These are phyloP conservation scores for Trichosporon faecale DNA, from an alignment of 1,284 basidiomycete genomes.

Conservation along the genomic window DNA sequence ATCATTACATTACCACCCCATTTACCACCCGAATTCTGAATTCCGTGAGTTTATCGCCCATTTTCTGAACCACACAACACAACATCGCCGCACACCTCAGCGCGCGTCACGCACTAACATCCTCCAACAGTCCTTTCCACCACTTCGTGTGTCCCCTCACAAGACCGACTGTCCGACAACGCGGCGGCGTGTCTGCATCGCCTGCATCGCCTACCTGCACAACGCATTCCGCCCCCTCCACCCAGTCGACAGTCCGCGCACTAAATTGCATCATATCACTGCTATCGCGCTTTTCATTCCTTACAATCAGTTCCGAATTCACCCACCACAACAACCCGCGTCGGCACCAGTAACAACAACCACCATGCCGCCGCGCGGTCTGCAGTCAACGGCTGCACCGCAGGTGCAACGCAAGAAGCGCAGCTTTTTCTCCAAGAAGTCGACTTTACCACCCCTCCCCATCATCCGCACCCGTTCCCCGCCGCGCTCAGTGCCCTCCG, in stretches of 20 bases:
- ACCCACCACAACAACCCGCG: slow-evolving; percentile 1
- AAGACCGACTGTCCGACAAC: background rate
- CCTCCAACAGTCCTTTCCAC: background rate
- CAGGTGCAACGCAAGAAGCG: slow-evolving; percentile 19
- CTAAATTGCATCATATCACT: background rate
- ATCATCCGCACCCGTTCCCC: slow-evolving; percentile 9
- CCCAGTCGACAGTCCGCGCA: background rate
- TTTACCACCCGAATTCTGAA: slow-evolving; percentile 5
- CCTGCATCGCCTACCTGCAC: background rate
- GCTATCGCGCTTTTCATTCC: background rate
- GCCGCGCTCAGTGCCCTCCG: slow-evolving; percentile 17
- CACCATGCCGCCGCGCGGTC: slow-evolving; percentile 15
- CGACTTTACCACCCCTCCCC: slow-evolving; percentile 16
- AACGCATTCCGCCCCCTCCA: background rate
- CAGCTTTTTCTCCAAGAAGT: slow-evolving; percentile 20
- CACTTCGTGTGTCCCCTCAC: background rate
- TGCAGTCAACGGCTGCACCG: slow-evolving; percentile 1
- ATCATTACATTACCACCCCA: background rate
- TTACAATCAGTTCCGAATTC: background rate
- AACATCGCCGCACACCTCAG: background rate
- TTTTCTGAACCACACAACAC: slow-evolving; percentile 2
- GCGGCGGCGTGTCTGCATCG: background rate
- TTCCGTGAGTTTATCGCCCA: slow-evolving; percentile 4
- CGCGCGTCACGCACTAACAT: slow-evolving; percentile 3
- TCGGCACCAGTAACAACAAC: background rate